Base-by-base conservation (phyloP, 441 rosid genomes). In the Croton laevigatus region DNA sequence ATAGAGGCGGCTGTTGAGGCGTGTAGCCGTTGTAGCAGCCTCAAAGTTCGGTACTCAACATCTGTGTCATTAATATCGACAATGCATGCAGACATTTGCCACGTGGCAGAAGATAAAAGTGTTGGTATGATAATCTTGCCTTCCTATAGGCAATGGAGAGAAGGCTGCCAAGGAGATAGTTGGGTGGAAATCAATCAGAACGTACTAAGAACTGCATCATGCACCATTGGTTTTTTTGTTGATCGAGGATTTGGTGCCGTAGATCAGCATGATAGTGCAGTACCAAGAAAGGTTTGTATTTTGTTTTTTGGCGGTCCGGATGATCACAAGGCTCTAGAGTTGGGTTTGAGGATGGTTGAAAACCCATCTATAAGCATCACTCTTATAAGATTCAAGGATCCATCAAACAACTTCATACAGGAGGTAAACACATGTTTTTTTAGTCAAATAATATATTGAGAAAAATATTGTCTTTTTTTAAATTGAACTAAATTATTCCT, bases 61-160 rank as follows among this genome's bases (percentile, higher is more conserved):
- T 82, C 85, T 11, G 74, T 85, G 65, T 87, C 87, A 1, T 58
- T 71, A 3, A 38, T 87, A 68, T 44, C 86, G 0, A 74, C 76
- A 1, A 84, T 81, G 85, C 86, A 85, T 9, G 87, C 83, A 63
- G 87, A 85, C 49, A 73, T 87, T 6, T 77, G 77, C 73, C 82
- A 81, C 11, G 77, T 83, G 23, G 87, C 88, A 0, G 78, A 81
- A 59, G 62, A 66, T 19, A 82, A 78, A 74, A 55, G 80, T 45
- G 84, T 78, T 3, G 61, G 63, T 0, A 61, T 87, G 78, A 85
- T 87, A 54, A 42, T 83, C 44, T 51, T 85, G 37, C 86, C 83
- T 1, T 81, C 75, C 76, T 84, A 81, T 59, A 80, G 73, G 69
- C 79, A 72, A 1, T 69, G 74, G 78, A 51, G 74, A 3, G 51